Evolutionary conservation across 352 stramenopile genomes (phyloP).

Genomic region (Sclerospora graminicola): DNA sequence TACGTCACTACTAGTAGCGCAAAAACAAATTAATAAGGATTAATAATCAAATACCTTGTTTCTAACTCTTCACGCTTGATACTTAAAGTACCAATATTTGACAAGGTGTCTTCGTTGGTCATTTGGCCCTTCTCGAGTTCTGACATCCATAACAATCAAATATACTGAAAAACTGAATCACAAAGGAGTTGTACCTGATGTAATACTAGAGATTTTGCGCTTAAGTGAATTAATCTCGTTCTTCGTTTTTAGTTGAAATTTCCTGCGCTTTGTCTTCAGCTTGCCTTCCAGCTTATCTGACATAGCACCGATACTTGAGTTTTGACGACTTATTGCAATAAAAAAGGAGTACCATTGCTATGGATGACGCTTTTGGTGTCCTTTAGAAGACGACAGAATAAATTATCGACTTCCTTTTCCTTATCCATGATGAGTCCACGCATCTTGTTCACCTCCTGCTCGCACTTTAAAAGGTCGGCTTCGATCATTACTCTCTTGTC

Average conservation of each 20-base stretch:
- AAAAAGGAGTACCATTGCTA: conserved; percentile 26
- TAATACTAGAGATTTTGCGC: conserved; percentile 25
- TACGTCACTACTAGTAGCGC: not conserved
- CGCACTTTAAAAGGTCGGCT: conserved; percentile 10
- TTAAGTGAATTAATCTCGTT: conserved; percentile 38
- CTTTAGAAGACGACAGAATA: conserved; percentile 21
- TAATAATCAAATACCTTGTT: conserved; percentile 12
- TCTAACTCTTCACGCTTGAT: conserved; percentile 21
- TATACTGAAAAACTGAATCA: not conserved
- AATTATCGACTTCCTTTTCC: conserved; percentile 24
- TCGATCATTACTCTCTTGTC: conserved; percentile 22
- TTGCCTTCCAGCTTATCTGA: conserved; percentile 28
- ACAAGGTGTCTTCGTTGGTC: conserved; percentile 36
- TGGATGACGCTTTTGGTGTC: conserved; percentile 20
- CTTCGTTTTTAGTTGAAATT: conserved; percentile 30
- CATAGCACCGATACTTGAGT: not conserved
- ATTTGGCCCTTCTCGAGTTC: conserved; percentile 38
- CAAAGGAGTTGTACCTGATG: conserved; percentile 14
- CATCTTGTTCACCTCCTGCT: conserved; percentile 20
- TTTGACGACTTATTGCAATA: not conserved
- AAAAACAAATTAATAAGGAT: not conserved
- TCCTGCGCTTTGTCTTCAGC: conserved; percentile 36
- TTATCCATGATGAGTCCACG: conserved; percentile 22
- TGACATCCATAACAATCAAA: conserved; percentile 6
- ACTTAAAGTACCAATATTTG: conserved; percentile 18